These are phyloP conservation scores for Calonectria ilicicola DNA, from an alignment of 2,329 filamentous ascomycete genomes.

Conservation along the genomic window DNA sequence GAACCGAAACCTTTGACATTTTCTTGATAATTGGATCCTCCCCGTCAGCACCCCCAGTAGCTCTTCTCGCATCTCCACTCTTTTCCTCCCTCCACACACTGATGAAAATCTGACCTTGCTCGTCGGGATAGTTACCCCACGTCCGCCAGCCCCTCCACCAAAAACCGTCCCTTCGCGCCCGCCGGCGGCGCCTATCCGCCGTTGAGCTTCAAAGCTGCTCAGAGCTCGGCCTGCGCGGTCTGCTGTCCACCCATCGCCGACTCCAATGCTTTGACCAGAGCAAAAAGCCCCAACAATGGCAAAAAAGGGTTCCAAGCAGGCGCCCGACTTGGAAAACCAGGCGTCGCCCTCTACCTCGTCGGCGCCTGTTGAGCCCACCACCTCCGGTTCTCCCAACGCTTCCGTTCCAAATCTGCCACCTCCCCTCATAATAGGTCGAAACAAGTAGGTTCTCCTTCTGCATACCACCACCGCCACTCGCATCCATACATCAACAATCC, in stretches of 20 bases:
- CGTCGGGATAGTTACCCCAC: conserved; percentile 13
- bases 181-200: background rate
- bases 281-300: conserved; percentile 49
- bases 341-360: conserved; percentile 13
- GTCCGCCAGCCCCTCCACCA: conserved; percentile 4
- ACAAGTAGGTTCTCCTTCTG: conserved; percentile 67
- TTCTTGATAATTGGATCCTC: background rate
- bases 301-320: conserved; percentile 62
- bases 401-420: background rate
- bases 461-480: background rate
- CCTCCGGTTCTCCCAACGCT: background rate
- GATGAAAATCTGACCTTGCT: background rate
- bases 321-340: conserved; percentile 49
- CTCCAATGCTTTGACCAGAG: background rate
- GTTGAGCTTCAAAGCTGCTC: background rate
- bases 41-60: background rate
- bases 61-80: conserved; percentile 1
- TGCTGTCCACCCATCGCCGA: background rate
- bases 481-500: background rate
- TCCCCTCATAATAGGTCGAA: conserved; percentile 62
- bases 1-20: background rate
- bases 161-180: background rate
- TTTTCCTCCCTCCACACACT: background rate
- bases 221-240: background rate
- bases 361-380: background rate